phyloP scores from a whole-genome alignment of 1,284 basidiomycete species.

The Cutaneotrichosporon dermatis region DNA sequence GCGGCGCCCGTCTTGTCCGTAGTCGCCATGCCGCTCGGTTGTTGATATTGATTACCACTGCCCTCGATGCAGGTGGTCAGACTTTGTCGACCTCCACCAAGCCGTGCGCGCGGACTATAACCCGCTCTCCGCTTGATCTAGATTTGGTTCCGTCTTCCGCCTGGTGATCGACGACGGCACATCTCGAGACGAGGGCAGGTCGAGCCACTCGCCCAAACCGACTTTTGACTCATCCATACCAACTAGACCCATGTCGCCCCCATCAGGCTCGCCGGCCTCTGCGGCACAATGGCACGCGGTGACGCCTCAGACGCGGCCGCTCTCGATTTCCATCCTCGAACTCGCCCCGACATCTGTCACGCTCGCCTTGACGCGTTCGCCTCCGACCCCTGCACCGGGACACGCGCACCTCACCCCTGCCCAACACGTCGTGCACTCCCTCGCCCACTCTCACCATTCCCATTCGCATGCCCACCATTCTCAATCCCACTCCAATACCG shows the following conservation, averaged over 20 bases:
- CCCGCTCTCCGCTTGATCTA: too few relatives aligned
- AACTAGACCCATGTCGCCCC: slow-evolving; percentile 18
- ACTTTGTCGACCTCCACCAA: too few relatives aligned
- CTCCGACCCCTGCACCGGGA: slow-evolving; percentile 8
- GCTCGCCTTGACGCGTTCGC: slow-evolving; percentile 43
- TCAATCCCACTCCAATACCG: not conserved
- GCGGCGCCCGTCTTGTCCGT: too few relatives aligned
- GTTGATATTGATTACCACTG: too few relatives aligned
- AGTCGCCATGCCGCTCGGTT: too few relatives aligned
- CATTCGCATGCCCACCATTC: not conserved
- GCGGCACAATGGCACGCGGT: slow-evolving; percentile 44
- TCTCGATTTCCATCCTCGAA: slow-evolving; percentile 47
- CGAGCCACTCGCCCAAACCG: not conserved
- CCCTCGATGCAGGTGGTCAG: too few relatives aligned
- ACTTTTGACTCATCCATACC: not conserved
- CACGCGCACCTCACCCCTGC: slow-evolving; percentile 3
- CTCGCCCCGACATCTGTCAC: slow-evolving; percentile 48
- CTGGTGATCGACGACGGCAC: too few relatives aligned
- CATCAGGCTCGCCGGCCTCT: slow-evolving; percentile 16
- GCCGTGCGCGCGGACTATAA: too few relatives aligned
- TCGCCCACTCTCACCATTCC: slow-evolving; percentile 5
- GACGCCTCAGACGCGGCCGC: slow-evolving; percentile 44
- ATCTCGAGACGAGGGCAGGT: too few relatives aligned
- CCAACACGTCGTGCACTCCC: slow-evolving; percentile 21
- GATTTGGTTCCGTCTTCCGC: too few relatives aligned